These are phyloP conservation scores for Trichophyton equinum DNA, from an alignment of 2,329 filamentous ascomycete genomes.

Conservation along the genomic window DNA sequence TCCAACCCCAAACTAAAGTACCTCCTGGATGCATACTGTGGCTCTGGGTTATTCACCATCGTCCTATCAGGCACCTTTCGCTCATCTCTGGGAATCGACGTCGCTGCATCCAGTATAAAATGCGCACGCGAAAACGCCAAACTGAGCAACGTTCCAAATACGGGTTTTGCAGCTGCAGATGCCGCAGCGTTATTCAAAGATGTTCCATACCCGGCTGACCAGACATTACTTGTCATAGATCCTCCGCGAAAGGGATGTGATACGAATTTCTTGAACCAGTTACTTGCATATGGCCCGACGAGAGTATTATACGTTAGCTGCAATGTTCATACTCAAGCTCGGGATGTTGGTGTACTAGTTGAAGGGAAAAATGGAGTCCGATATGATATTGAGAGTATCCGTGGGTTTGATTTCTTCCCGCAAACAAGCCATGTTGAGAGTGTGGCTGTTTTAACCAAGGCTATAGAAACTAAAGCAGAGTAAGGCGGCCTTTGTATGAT, in stretches of 20 bases:
- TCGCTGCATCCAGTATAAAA: slow-evolving; percentile 63
- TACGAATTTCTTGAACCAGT: slow-evolving; percentile 65
- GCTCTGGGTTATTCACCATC: slow-evolving; percentile 93
- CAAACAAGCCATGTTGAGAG: slow-evolving; percentile 62
- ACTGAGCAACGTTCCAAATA: slow-evolving; percentile 63
- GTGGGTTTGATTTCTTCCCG: slow-evolving; percentile 95
- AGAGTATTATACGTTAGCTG: slow-evolving; percentile 91
- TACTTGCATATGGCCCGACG: slow-evolving; percentile 63
- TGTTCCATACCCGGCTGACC: slow-evolving; percentile 59
- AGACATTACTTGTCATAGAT: slow-evolving; percentile 90
- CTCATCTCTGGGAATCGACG: slow-evolving; percentile 79
- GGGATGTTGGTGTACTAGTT: slow-evolving; percentile 81
- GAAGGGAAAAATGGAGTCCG: slow-evolving; percentile 43
- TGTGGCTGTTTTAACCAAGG: slow-evolving; percentile 45
- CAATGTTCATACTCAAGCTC: slow-evolving; percentile 93
- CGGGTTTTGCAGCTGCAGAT: slow-evolving; percentile 79
- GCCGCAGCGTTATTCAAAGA: slow-evolving; percentile 69
- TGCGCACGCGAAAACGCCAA: slow-evolving; percentile 67
- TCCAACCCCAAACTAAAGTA: slow-evolving; percentile 51
- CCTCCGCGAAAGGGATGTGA: slow-evolving; percentile 96
- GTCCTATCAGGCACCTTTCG: slow-evolving; percentile 72
- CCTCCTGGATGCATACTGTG: slow-evolving; percentile 95
- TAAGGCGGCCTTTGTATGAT: not conserved
- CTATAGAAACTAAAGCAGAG: slow-evolving; percentile 10
- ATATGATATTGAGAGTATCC: slow-evolving; percentile 81